Percentiles rank a stretch among this genome's conserved stretches.
phyloP scores from a whole-genome alignment of 208 protist genomes.

The Novymonas esmeraldas region DNA sequence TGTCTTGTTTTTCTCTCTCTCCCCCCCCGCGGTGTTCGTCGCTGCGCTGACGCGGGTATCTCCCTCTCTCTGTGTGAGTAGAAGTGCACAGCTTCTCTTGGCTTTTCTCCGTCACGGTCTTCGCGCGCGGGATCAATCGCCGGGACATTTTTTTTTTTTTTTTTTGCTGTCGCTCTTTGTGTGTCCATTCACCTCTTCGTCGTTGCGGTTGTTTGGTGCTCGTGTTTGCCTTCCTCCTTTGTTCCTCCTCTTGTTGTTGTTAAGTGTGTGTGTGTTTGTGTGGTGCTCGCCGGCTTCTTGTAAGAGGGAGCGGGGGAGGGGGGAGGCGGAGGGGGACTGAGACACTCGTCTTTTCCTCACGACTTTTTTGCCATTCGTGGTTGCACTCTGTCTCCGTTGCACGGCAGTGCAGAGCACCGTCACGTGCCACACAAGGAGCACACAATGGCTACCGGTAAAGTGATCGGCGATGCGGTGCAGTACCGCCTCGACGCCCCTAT shows the following conservation, averaged over 20 bases:
- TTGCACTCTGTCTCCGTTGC: not conserved
- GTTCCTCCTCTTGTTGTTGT: too few species aligned
- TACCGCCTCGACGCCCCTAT: conserved; percentile 68
- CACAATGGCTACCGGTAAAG: conserved; percentile 53
- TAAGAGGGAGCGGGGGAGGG: too few species aligned
- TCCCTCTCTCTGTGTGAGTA: not conserved
- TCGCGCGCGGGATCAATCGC: too few species aligned
- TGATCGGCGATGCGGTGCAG: conserved; percentile 51
- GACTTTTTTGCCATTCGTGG: not conserved
- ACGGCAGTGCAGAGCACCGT: not conserved
- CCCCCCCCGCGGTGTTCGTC: not conserved
- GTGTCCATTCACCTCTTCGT: conserved; percentile 3
- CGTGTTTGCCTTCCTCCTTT: not conserved
- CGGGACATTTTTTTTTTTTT: conserved; percentile 15
- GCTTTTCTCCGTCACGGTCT: too few species aligned
- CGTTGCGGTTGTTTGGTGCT: not conserved
- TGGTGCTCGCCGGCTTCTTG: too few species aligned
- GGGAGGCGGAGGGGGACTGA: too few species aligned
- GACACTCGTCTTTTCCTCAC: too few species aligned
- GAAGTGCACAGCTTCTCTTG: too few species aligned
- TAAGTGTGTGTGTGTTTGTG: too few species aligned
- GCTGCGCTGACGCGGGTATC: not conserved
- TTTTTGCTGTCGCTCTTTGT: conserved; percentile 10
- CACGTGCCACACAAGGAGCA: not conserved
- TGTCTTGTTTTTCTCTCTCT: not conserved